phyloP scores from a whole-genome alignment of 345 rosid species.

The Citrus hindsii region DNA sequence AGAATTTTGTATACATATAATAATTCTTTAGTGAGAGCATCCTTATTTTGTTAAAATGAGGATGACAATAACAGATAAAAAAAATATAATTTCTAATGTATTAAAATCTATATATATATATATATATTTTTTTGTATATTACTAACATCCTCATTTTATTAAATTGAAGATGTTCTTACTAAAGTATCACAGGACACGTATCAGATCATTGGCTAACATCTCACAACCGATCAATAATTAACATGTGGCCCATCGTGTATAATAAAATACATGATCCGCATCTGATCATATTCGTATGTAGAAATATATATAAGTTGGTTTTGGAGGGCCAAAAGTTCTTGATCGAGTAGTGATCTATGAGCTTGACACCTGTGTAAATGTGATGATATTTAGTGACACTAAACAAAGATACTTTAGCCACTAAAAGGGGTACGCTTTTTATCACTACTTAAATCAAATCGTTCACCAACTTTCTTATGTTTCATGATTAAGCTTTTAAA shows the following conservation, averaged over 20 bases:
- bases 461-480: constrained; percentile 25
- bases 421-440: constrained; percentile 14
- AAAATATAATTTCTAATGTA: fast-evolving
- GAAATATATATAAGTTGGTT: no score
- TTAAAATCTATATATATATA: fast-evolving
- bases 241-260: no score
- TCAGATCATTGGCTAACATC: fast-evolving
- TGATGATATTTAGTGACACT: constrained; percentile 21
- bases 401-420: constrained; percentile 22
- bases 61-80: fast-evolving
- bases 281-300: neutral
- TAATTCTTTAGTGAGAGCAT: fast-evolving
- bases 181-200: fast-evolving
- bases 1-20: no score
- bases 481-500: constrained; percentile 37
- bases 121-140: no score
- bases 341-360: neutral
- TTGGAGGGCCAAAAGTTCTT: neutral
- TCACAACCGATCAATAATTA: no score
- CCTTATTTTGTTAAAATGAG: fast-evolving
- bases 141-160: fast-evolving
- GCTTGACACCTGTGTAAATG: constrained; percentile 15
- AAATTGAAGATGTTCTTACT: fast-evolving
- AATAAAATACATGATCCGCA: fast-evolving
- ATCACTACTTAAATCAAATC: constrained; percentile 25